Evolutionary conservation across 1,284 basidiomycete species (phyloP).

Genomic region (Microbotryum silenes-acaulis): DNA sequence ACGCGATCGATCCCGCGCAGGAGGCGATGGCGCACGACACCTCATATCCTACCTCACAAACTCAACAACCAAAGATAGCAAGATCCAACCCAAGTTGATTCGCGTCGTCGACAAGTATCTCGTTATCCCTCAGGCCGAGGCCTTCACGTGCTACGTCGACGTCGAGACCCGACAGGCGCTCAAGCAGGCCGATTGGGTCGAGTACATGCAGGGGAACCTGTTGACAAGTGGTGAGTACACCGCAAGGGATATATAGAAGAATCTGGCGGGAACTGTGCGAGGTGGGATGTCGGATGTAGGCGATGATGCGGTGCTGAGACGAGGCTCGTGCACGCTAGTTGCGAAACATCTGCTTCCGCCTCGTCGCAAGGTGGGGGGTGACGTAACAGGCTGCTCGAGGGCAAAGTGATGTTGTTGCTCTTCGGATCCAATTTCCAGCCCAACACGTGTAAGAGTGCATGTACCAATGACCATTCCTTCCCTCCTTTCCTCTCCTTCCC

Average conservation of each 20-base stretch:
- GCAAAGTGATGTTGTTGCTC: background rate
- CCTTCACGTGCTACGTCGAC: conserved; percentile 19
- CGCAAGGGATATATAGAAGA: background rate
- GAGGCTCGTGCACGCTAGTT: no score
- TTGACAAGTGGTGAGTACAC: conserved; percentile 7
- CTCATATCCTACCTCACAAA: conserved; percentile 16
- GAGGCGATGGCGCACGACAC: conserved; percentile 21
- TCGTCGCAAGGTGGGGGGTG: background rate
- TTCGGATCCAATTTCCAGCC: background rate
- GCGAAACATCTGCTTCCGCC: background rate
- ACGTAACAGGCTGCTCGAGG: background rate
- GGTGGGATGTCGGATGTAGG: no score
- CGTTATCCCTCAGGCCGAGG: conserved; percentile 11
- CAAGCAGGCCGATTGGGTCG: conserved; percentile 4
- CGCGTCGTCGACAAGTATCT: conserved; percentile 26
- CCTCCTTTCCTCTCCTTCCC: background rate
- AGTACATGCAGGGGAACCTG: conserved; percentile 25
- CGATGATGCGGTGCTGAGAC: no score
- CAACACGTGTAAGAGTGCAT: background rate
- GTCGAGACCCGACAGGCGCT: background rate
- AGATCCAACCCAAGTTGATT: conserved; percentile 4
- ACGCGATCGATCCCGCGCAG: background rate
- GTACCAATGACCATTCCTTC: no score
- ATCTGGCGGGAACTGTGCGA: no score
- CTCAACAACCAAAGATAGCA: background rate